Evolutionary conservation across 805 yeast genomes (phyloP).

Genomic region (Dipodascus albidus): DNA sequence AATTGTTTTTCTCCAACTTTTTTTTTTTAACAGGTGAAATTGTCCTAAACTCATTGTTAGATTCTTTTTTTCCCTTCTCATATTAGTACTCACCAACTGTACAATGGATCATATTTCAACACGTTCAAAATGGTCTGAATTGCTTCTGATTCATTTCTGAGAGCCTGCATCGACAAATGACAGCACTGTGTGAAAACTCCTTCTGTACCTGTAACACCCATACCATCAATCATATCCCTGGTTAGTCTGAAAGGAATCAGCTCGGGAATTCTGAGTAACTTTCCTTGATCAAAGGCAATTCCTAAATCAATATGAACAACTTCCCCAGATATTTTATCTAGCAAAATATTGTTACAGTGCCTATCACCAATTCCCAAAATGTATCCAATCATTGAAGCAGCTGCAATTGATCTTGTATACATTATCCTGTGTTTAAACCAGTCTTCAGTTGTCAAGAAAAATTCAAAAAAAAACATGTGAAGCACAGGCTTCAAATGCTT

Average conservation of each 20-base stretch:
- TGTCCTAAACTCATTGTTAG: conserved; percentile 31
- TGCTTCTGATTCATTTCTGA: conserved; percentile 53
- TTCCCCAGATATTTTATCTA: conserved; percentile 78
- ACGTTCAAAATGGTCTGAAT: conserved; percentile 78
- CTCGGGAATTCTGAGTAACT: conserved; percentile 75
- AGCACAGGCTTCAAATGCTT: conserved; percentile 52
- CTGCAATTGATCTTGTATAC: conserved; percentile 72
- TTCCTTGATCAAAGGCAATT: conserved; percentile 93
- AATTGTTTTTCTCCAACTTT: conserved; percentile 25
- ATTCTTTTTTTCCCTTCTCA: too few species aligned
- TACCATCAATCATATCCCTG: conserved; percentile 81
- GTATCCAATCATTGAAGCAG: conserved; percentile 78
- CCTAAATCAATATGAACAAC: conserved; percentile 95
- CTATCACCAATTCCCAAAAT: conserved; percentile 91
- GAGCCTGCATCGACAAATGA: conserved; percentile 57
- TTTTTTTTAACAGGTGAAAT: conserved; percentile 61
- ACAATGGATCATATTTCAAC: conserved; percentile 82
- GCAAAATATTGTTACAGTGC: conserved; percentile 78
- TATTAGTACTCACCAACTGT: conserved; percentile 48
- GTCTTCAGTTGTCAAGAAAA: conserved; percentile 49
- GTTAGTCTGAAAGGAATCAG: conserved; percentile 88
- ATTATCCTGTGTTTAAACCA: conserved; percentile 62
- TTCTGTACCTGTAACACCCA: conserved; percentile 76
- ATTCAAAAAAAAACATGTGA: conserved; percentile 56
- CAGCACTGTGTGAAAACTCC: conserved; percentile 69